Conservation (phyloP, 345 rosid genomes). For the Populus pruinosa region DNA sequence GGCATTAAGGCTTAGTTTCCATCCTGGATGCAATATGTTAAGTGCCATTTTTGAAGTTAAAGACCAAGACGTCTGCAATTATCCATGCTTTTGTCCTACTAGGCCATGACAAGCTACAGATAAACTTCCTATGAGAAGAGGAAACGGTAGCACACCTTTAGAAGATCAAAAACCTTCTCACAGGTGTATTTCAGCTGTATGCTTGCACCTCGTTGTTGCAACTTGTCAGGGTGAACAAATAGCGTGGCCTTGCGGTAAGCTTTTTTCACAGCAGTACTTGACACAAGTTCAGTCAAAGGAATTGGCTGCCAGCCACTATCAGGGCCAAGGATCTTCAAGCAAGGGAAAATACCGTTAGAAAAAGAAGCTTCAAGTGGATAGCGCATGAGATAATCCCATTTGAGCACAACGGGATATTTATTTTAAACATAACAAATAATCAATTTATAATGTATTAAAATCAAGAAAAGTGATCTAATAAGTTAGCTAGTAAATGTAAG, state of each 20-base stretch:
- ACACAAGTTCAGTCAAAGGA: constrained; percentile 68
- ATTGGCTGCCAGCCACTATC: constrained; percentile 94
- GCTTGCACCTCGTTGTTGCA: constrained; percentile 95
- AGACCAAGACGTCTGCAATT: not conserved
- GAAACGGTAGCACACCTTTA: constrained; percentile 48
- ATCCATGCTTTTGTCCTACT: not conserved
- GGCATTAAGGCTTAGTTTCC: not conserved
- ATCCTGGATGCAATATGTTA: not conserved
- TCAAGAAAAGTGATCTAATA: not conserved
- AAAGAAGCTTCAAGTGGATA: no score
- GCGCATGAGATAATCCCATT: not conserved
- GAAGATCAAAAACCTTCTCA: constrained; percentile 94
- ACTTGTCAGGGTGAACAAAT: constrained; percentile 85
- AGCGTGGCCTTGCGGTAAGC: constrained; percentile 91
- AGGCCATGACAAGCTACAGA: not conserved
- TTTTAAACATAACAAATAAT: not conserved
- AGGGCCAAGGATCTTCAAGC: constrained; percentile 76
- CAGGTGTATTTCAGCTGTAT: constrained; percentile 82
- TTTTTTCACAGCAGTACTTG: constrained; percentile 75
- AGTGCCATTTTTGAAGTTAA: not conserved
- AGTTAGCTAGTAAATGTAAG: not conserved
- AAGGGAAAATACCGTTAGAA: not conserved
- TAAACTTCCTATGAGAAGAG: not conserved
- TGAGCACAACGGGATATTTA: not conserved
- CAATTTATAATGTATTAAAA: not conserved